phyloP scores from a whole-genome alignment of 1,284 basidiomycete species.

The Volvariella volvacea region DNA sequence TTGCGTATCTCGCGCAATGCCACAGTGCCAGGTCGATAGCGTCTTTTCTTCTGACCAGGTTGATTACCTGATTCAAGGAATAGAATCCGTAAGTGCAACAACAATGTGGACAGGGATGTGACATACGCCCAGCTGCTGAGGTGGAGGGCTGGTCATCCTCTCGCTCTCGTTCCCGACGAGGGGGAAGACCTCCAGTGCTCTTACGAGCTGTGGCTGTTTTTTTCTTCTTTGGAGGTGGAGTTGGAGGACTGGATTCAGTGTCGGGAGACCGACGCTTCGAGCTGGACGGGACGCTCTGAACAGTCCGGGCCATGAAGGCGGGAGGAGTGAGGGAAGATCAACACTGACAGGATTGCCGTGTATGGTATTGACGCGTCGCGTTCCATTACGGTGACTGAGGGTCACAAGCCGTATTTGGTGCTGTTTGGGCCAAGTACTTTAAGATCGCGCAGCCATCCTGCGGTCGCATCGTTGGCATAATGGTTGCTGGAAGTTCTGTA shows the following conservation, averaged over 20 bases:
- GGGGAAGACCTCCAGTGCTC: slow-evolving; percentile 59
- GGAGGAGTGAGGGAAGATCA: slow-evolving; percentile 8
- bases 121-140: slow-evolving; percentile 1
- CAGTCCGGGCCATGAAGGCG: slow-evolving; percentile 41
- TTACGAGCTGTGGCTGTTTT: slow-evolving; percentile 65
- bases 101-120: neutral
- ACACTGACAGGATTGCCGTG: slow-evolving; percentile 5
- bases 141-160: too few relatives aligned
- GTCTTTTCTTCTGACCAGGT: slow-evolving; percentile 37
- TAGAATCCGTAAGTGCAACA: neutral
- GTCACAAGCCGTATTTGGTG: neutral
- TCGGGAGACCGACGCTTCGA: slow-evolving; percentile 33
- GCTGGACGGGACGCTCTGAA: slow-evolving; percentile 31
- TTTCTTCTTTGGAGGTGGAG: slow-evolving; percentile 39
- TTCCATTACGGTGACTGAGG: neutral
- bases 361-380: neutral
- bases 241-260: slow-evolving; percentile 25
- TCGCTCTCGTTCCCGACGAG: slow-evolving; percentile 15
- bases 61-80: slow-evolving; percentile 1
- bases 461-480: slow-evolving; percentile 10
- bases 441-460: neutral
- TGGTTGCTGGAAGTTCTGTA: slow-evolving; percentile 21
- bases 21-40: slow-evolving; percentile 82
- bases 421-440: neutral
- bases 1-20: slow-evolving; percentile 89